Conservation (phyloP, 2,329 filamentous ascomycete species). For the Monosporascus sp. region DNA sequence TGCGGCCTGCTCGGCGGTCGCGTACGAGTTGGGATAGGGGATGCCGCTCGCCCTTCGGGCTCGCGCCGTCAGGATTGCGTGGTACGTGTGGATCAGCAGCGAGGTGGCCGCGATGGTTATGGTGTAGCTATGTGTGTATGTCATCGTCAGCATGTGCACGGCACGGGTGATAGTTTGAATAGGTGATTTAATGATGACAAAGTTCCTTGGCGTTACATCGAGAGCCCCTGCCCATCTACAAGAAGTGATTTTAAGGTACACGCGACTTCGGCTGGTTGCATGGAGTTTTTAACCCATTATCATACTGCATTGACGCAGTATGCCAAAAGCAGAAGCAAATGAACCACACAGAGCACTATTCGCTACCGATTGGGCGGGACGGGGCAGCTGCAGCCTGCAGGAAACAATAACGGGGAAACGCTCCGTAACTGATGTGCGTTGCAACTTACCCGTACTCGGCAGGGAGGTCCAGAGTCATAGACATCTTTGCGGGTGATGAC, state of each 20-base stretch:
- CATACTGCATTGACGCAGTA: too few species aligned
- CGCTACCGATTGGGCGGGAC: not conserved
- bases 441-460: conserved; percentile 44
- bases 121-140: conserved; percentile 46
- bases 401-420: not conserved
- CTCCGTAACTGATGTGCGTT: too few species aligned
- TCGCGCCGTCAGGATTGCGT: conserved; percentile 39
- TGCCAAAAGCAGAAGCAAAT: too few species aligned
- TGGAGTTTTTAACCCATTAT: not conserved
- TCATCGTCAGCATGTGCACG: conserved; percentile 2
- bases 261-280: not conserved
- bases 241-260: not conserved
- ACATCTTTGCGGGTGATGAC: conserved; percentile 29
- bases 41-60: conserved; percentile 49
- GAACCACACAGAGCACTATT: not conserved
- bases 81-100: conserved; percentile 52
- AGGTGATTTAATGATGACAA: not conserved
- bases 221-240: not conserved
- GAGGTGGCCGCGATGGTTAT: conserved; percentile 51
- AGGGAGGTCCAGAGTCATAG: conserved; percentile 38
- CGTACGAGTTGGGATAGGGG: conserved; percentile 54
- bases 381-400: not conserved
- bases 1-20: conserved; percentile 44
- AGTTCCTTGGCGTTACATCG: not conserved
- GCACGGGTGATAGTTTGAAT: not conserved